A percentile compares a stretch with the other conserved stretches of the same genome.
Evolutionary conservation across 2,329 filamentous ascomycete genomes (phyloP).

Genomic region (Penicillium sp.): DNA sequence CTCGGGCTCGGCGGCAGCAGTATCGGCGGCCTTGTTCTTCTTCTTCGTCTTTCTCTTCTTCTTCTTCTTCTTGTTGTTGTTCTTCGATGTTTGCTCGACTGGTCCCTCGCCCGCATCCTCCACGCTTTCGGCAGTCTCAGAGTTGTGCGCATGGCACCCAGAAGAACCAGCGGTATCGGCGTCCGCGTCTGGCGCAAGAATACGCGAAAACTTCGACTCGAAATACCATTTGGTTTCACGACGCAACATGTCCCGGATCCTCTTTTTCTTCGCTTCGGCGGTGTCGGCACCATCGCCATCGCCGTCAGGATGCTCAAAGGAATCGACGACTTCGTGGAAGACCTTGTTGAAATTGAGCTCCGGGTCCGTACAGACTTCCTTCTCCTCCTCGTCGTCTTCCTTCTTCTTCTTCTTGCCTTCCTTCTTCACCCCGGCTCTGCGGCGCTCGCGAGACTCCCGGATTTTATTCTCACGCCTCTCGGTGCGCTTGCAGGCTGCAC

Average conservation of each 20-base stretch:
- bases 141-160: not conserved
- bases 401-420: not conserved
- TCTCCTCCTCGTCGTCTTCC: not conserved
- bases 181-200: not conserved
- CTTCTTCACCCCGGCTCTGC: not conserved
- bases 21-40: not conserved
- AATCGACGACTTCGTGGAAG: not conserved
- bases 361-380: not conserved
- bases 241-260: not conserved
- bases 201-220: not conserved
- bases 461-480: not conserved
- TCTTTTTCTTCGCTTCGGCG: not conserved
- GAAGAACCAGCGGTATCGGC: not conserved
- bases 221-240: not conserved
- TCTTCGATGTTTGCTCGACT: not conserved
- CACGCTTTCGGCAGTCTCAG: not conserved
- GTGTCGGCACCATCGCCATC: not conserved
- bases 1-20: not conserved
- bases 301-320: not conserved
- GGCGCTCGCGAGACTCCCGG: not conserved
- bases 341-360: not conserved
- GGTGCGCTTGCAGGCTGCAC: not conserved
- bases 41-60: constrained; percentile 5
- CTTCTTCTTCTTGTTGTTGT: constrained; percentile 2
- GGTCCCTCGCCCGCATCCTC: not conserved